These are phyloP conservation scores for Neurospora sp. DNA, from an alignment of 495 filamentous ascomycete genomes.

Conservation along the genomic window DNA sequence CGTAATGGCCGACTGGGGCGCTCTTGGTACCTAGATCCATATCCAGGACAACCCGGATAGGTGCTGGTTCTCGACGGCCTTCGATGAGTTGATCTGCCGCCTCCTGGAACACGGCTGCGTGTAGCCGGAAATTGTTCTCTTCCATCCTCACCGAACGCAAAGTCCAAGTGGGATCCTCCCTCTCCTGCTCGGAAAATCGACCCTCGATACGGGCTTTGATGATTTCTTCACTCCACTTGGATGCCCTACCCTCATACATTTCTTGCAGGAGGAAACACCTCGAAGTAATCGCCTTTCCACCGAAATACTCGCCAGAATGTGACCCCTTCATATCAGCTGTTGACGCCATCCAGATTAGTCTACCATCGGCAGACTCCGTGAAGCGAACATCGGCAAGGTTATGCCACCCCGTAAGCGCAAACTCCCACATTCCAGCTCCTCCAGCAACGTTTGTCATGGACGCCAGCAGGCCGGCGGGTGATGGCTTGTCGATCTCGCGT, in stretches of 20 bases:
- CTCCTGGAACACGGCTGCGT: slow-evolving; percentile 72
- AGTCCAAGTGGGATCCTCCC: slow-evolving; percentile 72
- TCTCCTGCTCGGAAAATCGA: slow-evolving; percentile 66
- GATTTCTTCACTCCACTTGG: slow-evolving; percentile 74
- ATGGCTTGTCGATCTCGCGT: slow-evolving; percentile 72
- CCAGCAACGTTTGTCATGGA: slow-evolving; percentile 46
- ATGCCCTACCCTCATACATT: slow-evolving; percentile 69
- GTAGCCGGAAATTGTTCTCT: slow-evolving; percentile 52
- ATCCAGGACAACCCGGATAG: slow-evolving; percentile 52
- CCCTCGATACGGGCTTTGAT: slow-evolving; percentile 78
- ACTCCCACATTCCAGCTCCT: slow-evolving; percentile 45
- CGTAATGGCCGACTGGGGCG: slow-evolving; percentile 54
- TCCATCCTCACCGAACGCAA: slow-evolving; percentile 53
- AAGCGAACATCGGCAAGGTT: slow-evolving; percentile 61
- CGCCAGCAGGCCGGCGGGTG: slow-evolving; percentile 44
- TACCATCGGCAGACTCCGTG: slow-evolving; percentile 65
- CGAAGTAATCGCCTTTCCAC: slow-evolving; percentile 39
- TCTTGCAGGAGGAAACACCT: slow-evolving; percentile 58
- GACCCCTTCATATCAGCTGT: slow-evolving; percentile 45
- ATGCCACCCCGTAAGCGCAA: slow-evolving; percentile 65
- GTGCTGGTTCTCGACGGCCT: slow-evolving; percentile 47
- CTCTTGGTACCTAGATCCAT: slow-evolving; percentile 47
- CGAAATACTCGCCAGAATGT: slow-evolving; percentile 35
- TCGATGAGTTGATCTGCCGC: slow-evolving; percentile 40
- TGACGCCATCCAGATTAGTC: slow-evolving; percentile 61